Evolutionary conservation across 164 flowering plant genomes (phyloP).

Genomic region (Houttuynia cordata): DNA sequence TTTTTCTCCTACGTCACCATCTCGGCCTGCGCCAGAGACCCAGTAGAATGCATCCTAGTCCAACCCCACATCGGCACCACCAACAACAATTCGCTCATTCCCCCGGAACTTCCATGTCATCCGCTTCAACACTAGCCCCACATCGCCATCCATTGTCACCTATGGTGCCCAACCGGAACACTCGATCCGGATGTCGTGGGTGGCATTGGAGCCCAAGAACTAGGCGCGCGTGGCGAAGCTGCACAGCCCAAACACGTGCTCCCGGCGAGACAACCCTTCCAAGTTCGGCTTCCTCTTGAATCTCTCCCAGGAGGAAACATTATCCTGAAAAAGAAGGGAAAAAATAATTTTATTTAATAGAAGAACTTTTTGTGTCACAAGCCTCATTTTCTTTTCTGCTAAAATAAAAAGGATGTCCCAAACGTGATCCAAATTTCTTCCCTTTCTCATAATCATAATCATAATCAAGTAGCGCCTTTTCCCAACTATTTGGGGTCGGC

Average conservation of each 20-base stretch:
- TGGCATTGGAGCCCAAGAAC: conserved; percentile 30
- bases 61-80: conserved; percentile 42
- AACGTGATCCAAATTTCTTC: too few relatives aligned
- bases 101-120: conserved; percentile 74
- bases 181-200: conserved; percentile 46
- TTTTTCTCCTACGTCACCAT: conserved; percentile 57
- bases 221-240: conserved; percentile 34
- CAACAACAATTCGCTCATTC: conserved; percentile 41
- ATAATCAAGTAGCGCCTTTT: too few relatives aligned
- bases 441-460: too few relatives aligned
- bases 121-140: conserved; percentile 38
- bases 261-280: conserved; percentile 47
- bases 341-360: too few relatives aligned
- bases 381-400: too few relatives aligned
- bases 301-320: conserved; percentile 60
- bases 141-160: conserved; percentile 44
- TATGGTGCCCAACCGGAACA: conserved; percentile 34
- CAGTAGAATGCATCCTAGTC: conserved; percentile 73
- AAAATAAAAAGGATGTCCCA: too few relatives aligned
- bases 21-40: conserved; percentile 36
- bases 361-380: too few relatives aligned
- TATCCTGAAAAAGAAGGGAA: too few relatives aligned
- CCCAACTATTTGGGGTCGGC: too few relatives aligned
- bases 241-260: conserved; percentile 55
- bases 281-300: conserved; percentile 18